Evolutionary conservation across 2,329 filamentous ascomycete species (phyloP).

Genomic region (Aspergillus brasiliensis): DNA sequence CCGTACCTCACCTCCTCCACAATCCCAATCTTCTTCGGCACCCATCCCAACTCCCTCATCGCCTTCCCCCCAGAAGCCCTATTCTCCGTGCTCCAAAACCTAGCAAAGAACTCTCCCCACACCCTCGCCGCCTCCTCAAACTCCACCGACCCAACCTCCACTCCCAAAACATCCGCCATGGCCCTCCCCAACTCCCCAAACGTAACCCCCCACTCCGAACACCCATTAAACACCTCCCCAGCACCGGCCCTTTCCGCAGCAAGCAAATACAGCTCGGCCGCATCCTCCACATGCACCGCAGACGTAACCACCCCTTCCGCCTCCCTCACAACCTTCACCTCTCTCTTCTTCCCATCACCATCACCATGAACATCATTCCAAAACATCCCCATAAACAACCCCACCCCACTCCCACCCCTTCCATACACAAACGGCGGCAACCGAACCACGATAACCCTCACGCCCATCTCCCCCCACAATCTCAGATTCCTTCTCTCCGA

Average conservation of each 20-base stretch:
- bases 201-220: slow-evolving; percentile 38
- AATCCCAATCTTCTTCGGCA: slow-evolving; percentile 13
- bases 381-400: slow-evolving; percentile 19
- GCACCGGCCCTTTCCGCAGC: slow-evolving; percentile 42
- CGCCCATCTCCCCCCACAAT: slow-evolving; percentile 24
- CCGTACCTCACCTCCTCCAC: neutral
- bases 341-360: slow-evolving; percentile 26
- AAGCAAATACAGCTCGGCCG: slow-evolving; percentile 41
- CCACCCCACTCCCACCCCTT: slow-evolving; percentile 25
- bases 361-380: slow-evolving; percentile 16
- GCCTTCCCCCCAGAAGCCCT: slow-evolving; percentile 42
- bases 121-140: slow-evolving; percentile 30
- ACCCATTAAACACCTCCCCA: slow-evolving; percentile 41
- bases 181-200: slow-evolving; percentile 21
- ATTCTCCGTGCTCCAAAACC: slow-evolving; percentile 31
- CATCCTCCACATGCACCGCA: slow-evolving; percentile 42
- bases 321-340: slow-evolving; percentile 33
- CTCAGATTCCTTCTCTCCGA: slow-evolving; percentile 23
- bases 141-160: slow-evolving; percentile 34
- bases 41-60: slow-evolving; percentile 40
- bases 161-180: slow-evolving; percentile 36
- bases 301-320: slow-evolving; percentile 41
- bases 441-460: slow-evolving; percentile 40
- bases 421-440: slow-evolving; percentile 46
- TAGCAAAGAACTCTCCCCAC: slow-evolving; percentile 36